phyloP scores from a whole-genome alignment of 2,329 filamentous ascomycete species.

The Epichloe elymi region DNA sequence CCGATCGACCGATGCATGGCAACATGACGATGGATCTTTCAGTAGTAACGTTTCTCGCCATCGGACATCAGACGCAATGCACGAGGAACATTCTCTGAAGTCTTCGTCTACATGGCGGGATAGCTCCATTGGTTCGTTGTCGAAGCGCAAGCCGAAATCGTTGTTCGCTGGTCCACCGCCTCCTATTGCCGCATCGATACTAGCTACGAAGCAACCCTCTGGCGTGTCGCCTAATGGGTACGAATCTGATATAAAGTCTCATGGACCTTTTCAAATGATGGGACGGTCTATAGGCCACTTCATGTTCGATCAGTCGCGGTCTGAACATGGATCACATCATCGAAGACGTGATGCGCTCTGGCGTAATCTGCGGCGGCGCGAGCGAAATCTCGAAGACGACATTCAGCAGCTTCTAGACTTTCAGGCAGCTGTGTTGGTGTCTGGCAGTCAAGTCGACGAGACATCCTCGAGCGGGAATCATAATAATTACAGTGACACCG shows the following conservation, averaged over 20 bases:
- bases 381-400: conserved; percentile 32
- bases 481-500: conserved; percentile 25
- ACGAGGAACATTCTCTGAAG: conserved; percentile 6
- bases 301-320: conserved; percentile 23
- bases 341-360: conserved; percentile 28
- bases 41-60: not conserved
- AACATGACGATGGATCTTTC: conserved; percentile 9
- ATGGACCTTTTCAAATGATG: conserved; percentile 4
- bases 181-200: conserved; percentile 32
- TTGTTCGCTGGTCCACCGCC: conserved; percentile 38
- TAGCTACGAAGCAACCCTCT: conserved; percentile 14
- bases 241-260: conserved; percentile 7
- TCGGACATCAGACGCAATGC: conserved; percentile 2
- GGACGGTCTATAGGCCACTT: conserved; percentile 17
- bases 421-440: conserved; percentile 31
- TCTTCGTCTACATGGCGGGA: conserved; percentile 11
- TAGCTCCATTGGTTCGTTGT: conserved; percentile 19
- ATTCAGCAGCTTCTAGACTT: conserved; percentile 35
- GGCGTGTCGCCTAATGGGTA: conserved; percentile 3
- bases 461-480: conserved; percentile 9
- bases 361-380: conserved; percentile 32
- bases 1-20: conserved; percentile 16
- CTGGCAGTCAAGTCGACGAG: conserved; percentile 18
- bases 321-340: not conserved
- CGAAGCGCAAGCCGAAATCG: conserved; percentile 18